phyloP scores from a whole-genome alignment of 352 stramenopile species.

The Globisporangium recalcitrans region DNA sequence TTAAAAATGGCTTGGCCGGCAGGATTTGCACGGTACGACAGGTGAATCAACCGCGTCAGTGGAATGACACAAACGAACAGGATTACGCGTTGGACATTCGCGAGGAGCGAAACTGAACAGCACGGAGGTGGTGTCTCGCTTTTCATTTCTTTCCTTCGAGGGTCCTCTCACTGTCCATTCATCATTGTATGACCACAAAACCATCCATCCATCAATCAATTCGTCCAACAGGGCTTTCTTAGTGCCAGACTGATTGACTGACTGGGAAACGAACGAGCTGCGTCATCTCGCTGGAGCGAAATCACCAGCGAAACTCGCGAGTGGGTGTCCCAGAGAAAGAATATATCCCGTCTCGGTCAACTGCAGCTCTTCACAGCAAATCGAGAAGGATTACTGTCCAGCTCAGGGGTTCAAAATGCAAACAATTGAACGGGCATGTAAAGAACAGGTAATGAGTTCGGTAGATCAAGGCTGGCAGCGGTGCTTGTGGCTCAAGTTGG shows the following conservation, averaged over 20 bases:
- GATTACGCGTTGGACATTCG: neutral
- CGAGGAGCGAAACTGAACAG: neutral
- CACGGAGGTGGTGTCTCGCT: neutral
- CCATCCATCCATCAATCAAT: neutral
- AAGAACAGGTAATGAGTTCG: neutral
- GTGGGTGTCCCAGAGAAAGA: too few relatives aligned
- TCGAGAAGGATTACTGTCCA: neutral
- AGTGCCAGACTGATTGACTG: too few relatives aligned
- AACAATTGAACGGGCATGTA: neutral
- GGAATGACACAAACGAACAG: neutral
- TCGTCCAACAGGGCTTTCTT: neutral
- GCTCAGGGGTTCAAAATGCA: neutral
- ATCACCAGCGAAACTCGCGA: too few relatives aligned
- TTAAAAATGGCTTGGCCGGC: neutral
- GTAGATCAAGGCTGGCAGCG: neutral
- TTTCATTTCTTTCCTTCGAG: neutral
- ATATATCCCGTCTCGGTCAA: too few relatives aligned
- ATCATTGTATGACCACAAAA: neutral
- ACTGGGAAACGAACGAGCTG: neutral
- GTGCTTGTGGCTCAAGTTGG: too few relatives aligned
- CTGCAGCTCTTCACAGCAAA: too few relatives aligned
- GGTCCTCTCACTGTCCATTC: neutral
- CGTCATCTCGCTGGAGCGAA: neutral
- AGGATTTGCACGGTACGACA: conserved; percentile 1
- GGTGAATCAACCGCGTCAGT: neutral